A percentile compares a stretch with the other conserved stretches of the same genome.
These are phyloP conservation scores for Fonsecaea multimorphosa DNA, from an alignment of 2,329 filamentous ascomycete species.

Conservation along the genomic window DNA sequence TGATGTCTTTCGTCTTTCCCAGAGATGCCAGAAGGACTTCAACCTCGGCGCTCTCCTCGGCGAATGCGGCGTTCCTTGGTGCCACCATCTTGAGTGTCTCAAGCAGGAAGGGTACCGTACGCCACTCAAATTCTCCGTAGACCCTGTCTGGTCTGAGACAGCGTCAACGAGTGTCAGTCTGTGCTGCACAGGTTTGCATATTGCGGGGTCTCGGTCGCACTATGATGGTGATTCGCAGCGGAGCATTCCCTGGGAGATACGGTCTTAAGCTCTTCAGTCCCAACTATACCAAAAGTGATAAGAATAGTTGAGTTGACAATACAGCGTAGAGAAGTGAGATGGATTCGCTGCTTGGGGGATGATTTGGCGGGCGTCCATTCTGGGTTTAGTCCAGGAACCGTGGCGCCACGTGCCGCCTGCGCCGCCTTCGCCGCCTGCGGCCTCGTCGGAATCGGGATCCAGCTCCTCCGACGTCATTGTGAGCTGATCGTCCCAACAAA, in stretches of 20 bases:
- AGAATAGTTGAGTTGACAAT: not conserved
- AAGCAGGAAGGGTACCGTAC: not conserved
- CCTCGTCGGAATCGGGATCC: not conserved
- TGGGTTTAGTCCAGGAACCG: conserved; percentile 10
- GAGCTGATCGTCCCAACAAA: conserved; percentile 12
- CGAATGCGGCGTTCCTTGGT: conserved; percentile 63
- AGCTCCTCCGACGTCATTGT: conserved; percentile 5
- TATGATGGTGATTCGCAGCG: not conserved
- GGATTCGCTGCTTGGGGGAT: not conserved
- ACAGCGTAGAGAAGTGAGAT: not conserved
- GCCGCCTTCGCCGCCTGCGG: not conserved
- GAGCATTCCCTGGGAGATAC: not conserved
- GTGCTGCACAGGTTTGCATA: conserved; percentile 5
- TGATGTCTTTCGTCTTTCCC: conserved; percentile 90
- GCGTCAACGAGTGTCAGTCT: not conserved
- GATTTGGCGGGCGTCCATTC: not conserved
- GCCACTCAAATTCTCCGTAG: conserved; percentile 4
- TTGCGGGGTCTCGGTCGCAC: not conserved
- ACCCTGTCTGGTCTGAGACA: conserved; percentile 8
- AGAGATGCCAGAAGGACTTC: conserved; percentile 72
- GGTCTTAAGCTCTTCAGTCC: not conserved
- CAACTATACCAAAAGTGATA: not conserved
- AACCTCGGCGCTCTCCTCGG: conserved; percentile 71
- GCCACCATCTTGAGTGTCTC: conserved; percentile 55
- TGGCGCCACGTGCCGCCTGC: not conserved